Base-by-base conservation (phyloP, 306 rosid genomes). In the Geum urbanum region DNA sequence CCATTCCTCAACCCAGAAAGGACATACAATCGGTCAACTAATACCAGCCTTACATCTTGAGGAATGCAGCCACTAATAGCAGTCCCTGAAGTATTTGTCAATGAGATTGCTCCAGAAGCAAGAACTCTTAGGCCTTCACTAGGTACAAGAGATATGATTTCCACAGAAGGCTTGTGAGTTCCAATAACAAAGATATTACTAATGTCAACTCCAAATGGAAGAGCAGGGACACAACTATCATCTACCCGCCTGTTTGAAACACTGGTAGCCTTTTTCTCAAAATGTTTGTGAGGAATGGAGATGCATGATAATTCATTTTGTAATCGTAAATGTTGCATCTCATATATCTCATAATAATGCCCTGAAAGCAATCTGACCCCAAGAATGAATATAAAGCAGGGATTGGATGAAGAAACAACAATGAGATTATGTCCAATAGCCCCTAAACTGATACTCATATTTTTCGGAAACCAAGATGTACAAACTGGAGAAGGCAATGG, bases 1-100 rank as follows among this genome's bases (percentile, higher is more conserved):
- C 96, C 98, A 77, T 90, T 92, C 88, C 97, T 85, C 83, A 92
- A 81, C 56, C 98, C 98, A 66, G 91, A 85, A 71, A 92, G 90
- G 69, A 92, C 77, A 82, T 92, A 92, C 67, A 78, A 80, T 78
- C 83, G 84, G 66, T 86, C 96, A 75, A 85, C 94, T 69, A 62
- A 84, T 70, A 92, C 97, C 78, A 92, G 96, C 74, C 88, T 80
- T 70, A 90, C 98, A 75, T 90, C 98, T 83, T 90, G 96, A 80
- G 97, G 98, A 74, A 92, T 81, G 80, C 97, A 90, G 44, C 95
- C 92, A 85, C 87, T 86, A 72, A 84, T 74, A 74, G 96, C 87
- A 69, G 90, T 85, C 70, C 97, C 98, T 70, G 77, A 67, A 49
- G 82, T 74, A 68, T 83, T 88, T 58, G 82, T 81, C 73, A 90